A percentile compares a stretch with the other conserved stretches of the same genome.
These are phyloP conservation scores for Colletotrichum sansevieriae DNA, from an alignment of 2,329 filamentous ascomycete genomes.

Conservation along the genomic window DNA sequence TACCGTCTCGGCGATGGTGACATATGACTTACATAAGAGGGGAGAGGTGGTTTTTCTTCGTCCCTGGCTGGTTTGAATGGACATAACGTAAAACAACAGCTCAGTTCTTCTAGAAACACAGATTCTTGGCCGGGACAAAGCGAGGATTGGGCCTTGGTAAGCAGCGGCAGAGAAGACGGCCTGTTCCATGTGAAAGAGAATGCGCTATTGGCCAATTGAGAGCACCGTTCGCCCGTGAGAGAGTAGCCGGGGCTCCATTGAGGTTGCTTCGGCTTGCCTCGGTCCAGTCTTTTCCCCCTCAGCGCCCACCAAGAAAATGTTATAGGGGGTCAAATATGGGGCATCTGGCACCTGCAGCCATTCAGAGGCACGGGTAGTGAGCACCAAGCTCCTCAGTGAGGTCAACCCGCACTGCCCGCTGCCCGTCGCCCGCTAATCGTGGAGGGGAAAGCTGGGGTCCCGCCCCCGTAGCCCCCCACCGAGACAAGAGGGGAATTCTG, in stretches of 20 bases:
- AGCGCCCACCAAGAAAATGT: background rate
- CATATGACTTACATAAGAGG: slow-evolving; percentile 20
- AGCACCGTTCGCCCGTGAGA: background rate
- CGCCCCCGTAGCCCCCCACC: slow-evolving; percentile 15
- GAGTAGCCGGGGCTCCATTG: slow-evolving; percentile 6
- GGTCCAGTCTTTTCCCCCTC: slow-evolving; percentile 38
- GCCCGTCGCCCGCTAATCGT: slow-evolving; percentile 29
- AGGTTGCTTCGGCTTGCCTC: slow-evolving; percentile 40
- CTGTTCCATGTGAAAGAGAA: background rate
- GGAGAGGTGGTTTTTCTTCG: background rate
- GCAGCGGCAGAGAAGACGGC: slow-evolving; percentile 19
- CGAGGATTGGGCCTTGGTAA: slow-evolving; percentile 34
- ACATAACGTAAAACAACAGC: slow-evolving; percentile 15
- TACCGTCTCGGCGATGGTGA: slow-evolving; percentile 13
- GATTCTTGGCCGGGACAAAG: slow-evolving; percentile 21
- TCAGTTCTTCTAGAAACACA: background rate
- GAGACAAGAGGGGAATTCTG: background rate
- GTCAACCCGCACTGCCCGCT: slow-evolving; percentile 24
- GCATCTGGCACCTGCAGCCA: background rate
- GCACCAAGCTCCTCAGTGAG: slow-evolving; percentile 7
- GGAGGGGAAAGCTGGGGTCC: slow-evolving; percentile 39
- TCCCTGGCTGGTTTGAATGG: background rate
- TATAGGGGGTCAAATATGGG: background rate
- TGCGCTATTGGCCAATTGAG: slow-evolving; percentile 40
- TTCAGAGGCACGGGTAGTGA: slow-evolving; percentile 15